phyloP scores from a whole-genome alignment of 2,329 filamentous ascomycete species.

The Aspergillus brunneoviolaceus region DNA sequence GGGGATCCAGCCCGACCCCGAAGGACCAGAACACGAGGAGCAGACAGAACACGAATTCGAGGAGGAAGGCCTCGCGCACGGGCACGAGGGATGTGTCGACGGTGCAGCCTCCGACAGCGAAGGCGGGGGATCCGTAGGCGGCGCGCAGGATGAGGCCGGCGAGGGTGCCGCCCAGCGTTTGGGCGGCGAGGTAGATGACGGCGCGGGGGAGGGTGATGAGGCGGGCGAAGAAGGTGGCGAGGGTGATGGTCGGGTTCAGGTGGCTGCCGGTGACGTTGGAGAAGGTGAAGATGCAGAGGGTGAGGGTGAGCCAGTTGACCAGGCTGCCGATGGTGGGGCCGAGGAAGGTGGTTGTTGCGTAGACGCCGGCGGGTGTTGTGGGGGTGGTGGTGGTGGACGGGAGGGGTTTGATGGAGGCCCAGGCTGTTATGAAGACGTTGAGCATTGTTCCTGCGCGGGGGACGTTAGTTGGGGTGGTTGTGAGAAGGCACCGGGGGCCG shows the following conservation, averaged over 20 bases:
- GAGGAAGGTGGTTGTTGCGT: slow-evolving; percentile 27
- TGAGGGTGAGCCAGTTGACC: slow-evolving; percentile 43
- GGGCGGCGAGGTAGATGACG: slow-evolving; percentile 49
- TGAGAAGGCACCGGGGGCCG: not conserved
- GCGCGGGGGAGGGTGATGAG: slow-evolving; percentile 51
- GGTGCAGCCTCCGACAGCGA: slow-evolving; percentile 40
- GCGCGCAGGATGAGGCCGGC: slow-evolving; percentile 45
- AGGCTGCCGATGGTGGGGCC: slow-evolving; percentile 38
- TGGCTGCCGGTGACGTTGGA: slow-evolving; percentile 53
- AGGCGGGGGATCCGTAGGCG: slow-evolving; percentile 28
- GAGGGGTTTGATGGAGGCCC: slow-evolving; percentile 17
- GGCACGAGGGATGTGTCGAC: slow-evolving; percentile 38
- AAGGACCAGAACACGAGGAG: slow-evolving; percentile 52
- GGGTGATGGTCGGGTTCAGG: slow-evolving; percentile 55
- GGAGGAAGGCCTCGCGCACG: slow-evolving; percentile 45
- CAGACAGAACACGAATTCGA: slow-evolving; percentile 50
- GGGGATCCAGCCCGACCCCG: slow-evolving; percentile 55
- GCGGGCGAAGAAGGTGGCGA: slow-evolving; percentile 53
- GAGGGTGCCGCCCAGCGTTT: slow-evolving; percentile 47
- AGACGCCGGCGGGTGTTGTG: slow-evolving; percentile 22
- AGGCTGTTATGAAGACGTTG: slow-evolving; percentile 27
- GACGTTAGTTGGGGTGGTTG: not conserved
- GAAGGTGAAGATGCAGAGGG: slow-evolving; percentile 52
- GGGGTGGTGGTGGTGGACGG: slow-evolving; percentile 6
- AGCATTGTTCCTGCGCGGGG: slow-evolving; percentile 25